Conservation (phyloP, 2,329 filamentous ascomycete species). For the Pseudopithomyces chartarum region DNA sequence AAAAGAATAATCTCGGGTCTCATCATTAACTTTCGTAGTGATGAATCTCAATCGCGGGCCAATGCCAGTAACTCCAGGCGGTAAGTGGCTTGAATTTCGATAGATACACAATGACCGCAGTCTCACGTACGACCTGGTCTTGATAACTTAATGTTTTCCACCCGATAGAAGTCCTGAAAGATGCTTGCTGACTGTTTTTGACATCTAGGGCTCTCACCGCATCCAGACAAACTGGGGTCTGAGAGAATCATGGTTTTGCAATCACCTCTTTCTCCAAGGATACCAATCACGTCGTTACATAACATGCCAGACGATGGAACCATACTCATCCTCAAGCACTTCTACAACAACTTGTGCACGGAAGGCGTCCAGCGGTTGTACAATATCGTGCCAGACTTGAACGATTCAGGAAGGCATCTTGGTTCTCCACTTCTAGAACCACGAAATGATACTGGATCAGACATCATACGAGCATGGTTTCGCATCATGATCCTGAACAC, state of each 20-base stretch:
- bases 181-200: not conserved
- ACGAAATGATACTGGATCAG: conserved; percentile 20
- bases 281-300: conserved; percentile 24
- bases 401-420: conserved; percentile 10
- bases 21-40: conserved; percentile 13
- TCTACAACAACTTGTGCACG: conserved; percentile 29
- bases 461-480: conserved; percentile 35
- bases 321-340: conserved; percentile 33
- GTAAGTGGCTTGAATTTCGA: not conserved
- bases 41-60: conserved; percentile 22
- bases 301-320: conserved; percentile 31
- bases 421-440: conserved; percentile 9
- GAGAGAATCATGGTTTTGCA: conserved; percentile 29
- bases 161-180: not conserved
- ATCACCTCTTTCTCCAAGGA: conserved; percentile 26
- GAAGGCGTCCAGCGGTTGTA: conserved; percentile 28
- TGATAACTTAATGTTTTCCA: no score
- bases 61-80: conserved; percentile 22
- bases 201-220: conserved; percentile 4
- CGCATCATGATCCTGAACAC: conserved; percentile 38
- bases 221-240: conserved; percentile 13
- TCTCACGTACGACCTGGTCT: no score
- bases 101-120: not conserved
- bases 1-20: not conserved
- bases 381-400: conserved; percentile 29